Percentiles rank a stretch among this genome's conserved stretches.
Conservation (phyloP, 345 rosid species). For the Eucalyptus rudis region DNA sequence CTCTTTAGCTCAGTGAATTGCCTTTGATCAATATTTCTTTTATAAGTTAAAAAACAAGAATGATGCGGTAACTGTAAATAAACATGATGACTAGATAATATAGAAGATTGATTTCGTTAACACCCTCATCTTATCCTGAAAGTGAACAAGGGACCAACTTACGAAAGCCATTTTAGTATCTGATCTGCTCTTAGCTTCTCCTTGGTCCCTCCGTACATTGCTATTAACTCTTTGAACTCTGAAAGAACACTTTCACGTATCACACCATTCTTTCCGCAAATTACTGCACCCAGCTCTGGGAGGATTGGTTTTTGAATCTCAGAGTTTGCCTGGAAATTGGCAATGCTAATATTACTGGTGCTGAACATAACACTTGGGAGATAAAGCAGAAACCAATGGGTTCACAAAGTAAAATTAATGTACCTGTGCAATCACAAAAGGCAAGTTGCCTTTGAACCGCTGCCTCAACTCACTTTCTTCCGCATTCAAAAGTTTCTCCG, state of each 20-base stretch:
- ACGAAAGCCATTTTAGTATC: slow-evolving; percentile 45
- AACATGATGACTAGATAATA: background rate
- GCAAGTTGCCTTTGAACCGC: slow-evolving; percentile 69
- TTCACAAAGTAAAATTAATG: background rate
- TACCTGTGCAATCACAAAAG: slow-evolving; percentile 78
- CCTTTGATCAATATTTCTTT: background rate
- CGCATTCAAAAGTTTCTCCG: slow-evolving; percentile 29
- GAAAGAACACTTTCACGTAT: slow-evolving; percentile 42
- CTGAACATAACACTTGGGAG: background rate
- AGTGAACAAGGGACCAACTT: slow-evolving; percentile 9
- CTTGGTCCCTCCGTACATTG: slow-evolving; percentile 65
- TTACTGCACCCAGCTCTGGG: slow-evolving; percentile 16
- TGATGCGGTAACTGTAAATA: background rate
- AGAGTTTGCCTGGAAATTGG: slow-evolving; percentile 38
- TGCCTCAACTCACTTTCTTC: slow-evolving; percentile 34
- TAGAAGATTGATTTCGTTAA: background rate
- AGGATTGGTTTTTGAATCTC: slow-evolving; percentile 51
- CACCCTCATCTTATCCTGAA: background rate
- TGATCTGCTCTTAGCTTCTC: slow-evolving; percentile 65
- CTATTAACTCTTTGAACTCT: slow-evolving; percentile 57
- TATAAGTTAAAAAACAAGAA: background rate
- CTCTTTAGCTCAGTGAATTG: background rate
- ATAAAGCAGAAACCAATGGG: background rate
- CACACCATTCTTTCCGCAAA: slow-evolving; percentile 46
- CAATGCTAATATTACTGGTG: background rate